Conservation (phyloP, 208 protist genomes). For the Strigomonas oncopelti region DNA sequence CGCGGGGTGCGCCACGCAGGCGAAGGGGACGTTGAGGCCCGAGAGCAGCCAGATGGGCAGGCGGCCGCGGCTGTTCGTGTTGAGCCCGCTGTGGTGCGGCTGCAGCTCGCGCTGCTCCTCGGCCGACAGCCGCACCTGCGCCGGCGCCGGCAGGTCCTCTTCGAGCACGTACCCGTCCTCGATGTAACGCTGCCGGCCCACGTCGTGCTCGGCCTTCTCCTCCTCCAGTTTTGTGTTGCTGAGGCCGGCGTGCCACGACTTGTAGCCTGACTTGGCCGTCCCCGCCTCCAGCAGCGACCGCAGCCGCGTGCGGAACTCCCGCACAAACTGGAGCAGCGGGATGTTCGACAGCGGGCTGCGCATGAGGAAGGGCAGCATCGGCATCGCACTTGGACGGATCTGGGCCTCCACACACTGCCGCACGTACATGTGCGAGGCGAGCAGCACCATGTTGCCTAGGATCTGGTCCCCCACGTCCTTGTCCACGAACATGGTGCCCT, state of each 20-base stretch:
- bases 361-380: slow-evolving; percentile 58
- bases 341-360: slow-evolving; percentile 69
- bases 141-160: slow-evolving; percentile 43
- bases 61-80: slow-evolving; percentile 47
- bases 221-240: not conserved
- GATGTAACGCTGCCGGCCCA: not conserved
- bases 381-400: slow-evolving; percentile 44
- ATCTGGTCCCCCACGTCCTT: slow-evolving; percentile 83
- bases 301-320: slow-evolving; percentile 71
- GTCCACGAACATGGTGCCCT: slow-evolving; percentile 80
- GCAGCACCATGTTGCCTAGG: slow-evolving; percentile 73
- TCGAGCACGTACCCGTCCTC: slow-evolving; percentile 65
- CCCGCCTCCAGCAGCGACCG: slow-evolving; percentile 56
- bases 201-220: not conserved
- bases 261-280: slow-evolving; percentile 34
- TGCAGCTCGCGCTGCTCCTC: slow-evolving; percentile 12
- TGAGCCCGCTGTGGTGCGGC: slow-evolving; percentile 22
- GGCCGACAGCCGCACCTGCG: slow-evolving; percentile 34
- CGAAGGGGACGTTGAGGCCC: not conserved
- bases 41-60: slow-evolving; percentile 26
- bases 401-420: slow-evolving; percentile 66
- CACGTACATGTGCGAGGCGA: slow-evolving; percentile 72
- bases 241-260: slow-evolving; percentile 24
- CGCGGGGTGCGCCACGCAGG: not conserved
- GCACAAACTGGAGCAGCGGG: slow-evolving; percentile 74